Base-by-base conservation (phyloP, 2,329 filamentous ascomycete genomes). In the Cladosporium colombiae region DNA sequence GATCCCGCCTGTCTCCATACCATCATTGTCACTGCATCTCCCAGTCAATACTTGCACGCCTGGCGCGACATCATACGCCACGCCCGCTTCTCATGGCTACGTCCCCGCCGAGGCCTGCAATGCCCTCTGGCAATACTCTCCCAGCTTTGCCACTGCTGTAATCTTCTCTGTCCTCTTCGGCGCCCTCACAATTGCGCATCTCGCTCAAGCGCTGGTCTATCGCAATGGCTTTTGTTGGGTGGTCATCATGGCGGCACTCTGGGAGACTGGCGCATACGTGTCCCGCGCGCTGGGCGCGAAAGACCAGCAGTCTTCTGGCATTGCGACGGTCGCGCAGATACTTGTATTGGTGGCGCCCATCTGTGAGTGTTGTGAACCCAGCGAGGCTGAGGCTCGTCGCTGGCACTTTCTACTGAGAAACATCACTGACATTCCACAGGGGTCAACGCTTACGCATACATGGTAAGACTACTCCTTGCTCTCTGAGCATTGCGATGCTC, bases 301-400 rank as follows among this genome's bases (percentile, higher is more conserved):
- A 27, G 66, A 83, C 49, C 81, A 82, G 65, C 75, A 80, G 64
- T 74, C 67, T 14, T 60, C 67, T 0, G 66, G 66, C 0, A 74
- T 75, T 46, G 74, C 76, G 1, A 78, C 75, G 13, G 64, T 71
- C 1, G 77, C 77, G 13, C 77, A 77, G 4, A 70, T 84, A 5
- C 71, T 85, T 6, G 78, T 84, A 44, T 73, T 84, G 1, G 74
- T 83, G 5, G 78, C 80, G 0, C 78, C 78, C 8, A 55, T 55
- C 23, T 40, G 35, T 40, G 14, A 40, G 35, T 40, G 6, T 3
- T 14, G 33, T 11, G 13, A 16, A 35, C 5, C 18, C 11, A 40
- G 16, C 16, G 16, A 40, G 14, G 35, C 5, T 18, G 35, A 40
- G 14, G 14, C 35, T 40, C 35, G 1, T 40, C 35, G 35, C 14